Percentiles rank a stretch among this genome's conserved stretches.
These are phyloP conservation scores for Taiozyma onychis DNA, from an alignment of 1,139 yeast genomes.

Conservation along the genomic window DNA sequence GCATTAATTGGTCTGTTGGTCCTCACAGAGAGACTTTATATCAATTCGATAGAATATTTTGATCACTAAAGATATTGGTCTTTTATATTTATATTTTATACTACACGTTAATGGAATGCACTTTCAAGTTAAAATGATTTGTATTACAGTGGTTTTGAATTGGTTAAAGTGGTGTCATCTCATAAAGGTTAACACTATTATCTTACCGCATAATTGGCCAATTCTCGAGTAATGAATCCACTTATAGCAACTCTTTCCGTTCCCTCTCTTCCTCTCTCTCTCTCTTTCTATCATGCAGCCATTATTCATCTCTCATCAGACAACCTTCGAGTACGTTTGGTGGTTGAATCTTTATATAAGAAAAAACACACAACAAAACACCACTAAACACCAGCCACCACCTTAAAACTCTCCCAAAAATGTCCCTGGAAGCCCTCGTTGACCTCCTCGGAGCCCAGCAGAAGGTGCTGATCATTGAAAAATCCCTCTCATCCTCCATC, in stretches of 20 bases:
- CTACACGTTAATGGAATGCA: neutral
- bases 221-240: too few relatives aligned
- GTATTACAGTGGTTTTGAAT: neutral
- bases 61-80: neutral
- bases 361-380: neutral
- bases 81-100: neutral
- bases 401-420: neutral
- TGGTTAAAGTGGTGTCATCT: neutral
- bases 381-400: neutral
- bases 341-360: neutral
- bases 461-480: constrained; percentile 52
- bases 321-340: too few relatives aligned
- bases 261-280: too few relatives aligned
- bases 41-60: neutral
- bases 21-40: neutral
- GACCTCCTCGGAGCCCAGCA: constrained; percentile 13
- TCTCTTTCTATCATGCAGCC: too few relatives aligned
- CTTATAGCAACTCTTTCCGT: too few relatives aligned
- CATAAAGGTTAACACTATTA: neutral
- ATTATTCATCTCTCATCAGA: too few relatives aligned
- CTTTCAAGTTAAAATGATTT: neutral
- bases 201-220: too few relatives aligned
- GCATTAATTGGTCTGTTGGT: neutral
- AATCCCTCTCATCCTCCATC: constrained; percentile 46
- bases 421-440: constrained; percentile 8